Percentiles rank a stretch among this genome's conserved stretches.
These are phyloP conservation scores for Mycena rebaudengoi DNA, from an alignment of 768 basidiomycete genomes.

Conservation along the genomic window DNA sequence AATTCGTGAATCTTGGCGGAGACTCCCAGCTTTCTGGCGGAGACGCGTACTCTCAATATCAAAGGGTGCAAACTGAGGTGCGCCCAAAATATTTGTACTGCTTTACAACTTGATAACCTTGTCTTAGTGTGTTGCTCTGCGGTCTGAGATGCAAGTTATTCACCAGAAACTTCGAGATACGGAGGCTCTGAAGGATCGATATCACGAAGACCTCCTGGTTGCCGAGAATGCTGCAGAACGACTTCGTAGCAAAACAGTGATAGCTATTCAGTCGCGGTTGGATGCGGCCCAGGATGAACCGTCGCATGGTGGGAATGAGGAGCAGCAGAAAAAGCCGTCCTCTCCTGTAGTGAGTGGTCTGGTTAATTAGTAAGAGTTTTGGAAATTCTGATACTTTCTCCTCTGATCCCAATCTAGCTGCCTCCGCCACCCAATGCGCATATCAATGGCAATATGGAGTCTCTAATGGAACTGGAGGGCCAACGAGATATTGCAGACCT, in stretches of 20 bases:
- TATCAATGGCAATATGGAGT: constrained; percentile 50
- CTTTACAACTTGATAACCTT: constrained; percentile 17
- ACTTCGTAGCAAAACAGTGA: constrained; percentile 61
- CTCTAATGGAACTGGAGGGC: constrained; percentile 43
- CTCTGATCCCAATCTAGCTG: constrained; percentile 60
- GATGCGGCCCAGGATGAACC: constrained; percentile 36
- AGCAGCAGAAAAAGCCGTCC: constrained; percentile 59
- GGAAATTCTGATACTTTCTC: constrained; percentile 49
- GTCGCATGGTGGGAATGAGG: constrained; percentile 52
- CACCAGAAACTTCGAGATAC: constrained; percentile 59
- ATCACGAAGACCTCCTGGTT: constrained; percentile 57
- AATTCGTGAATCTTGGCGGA: constrained; percentile 58
- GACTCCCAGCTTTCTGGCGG: constrained; percentile 46
- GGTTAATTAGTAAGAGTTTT: constrained; percentile 72
- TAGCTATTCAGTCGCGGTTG: constrained; percentile 51
- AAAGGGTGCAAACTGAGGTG: constrained; percentile 70
- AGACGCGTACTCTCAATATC: constrained; percentile 54
- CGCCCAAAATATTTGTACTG: constrained; percentile 28
- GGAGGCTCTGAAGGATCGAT: constrained; percentile 56
- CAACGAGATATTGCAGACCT: constrained; percentile 52
- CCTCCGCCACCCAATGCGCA: constrained; percentile 39
- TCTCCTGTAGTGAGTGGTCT: constrained; percentile 79
- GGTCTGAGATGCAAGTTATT: constrained; percentile 64
- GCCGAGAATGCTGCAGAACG: constrained; percentile 74
- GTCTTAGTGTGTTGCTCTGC: constrained; percentile 69